phyloP scores from a whole-genome alignment of 805 yeast genomes.

The Torulaspora maleeae region DNA sequence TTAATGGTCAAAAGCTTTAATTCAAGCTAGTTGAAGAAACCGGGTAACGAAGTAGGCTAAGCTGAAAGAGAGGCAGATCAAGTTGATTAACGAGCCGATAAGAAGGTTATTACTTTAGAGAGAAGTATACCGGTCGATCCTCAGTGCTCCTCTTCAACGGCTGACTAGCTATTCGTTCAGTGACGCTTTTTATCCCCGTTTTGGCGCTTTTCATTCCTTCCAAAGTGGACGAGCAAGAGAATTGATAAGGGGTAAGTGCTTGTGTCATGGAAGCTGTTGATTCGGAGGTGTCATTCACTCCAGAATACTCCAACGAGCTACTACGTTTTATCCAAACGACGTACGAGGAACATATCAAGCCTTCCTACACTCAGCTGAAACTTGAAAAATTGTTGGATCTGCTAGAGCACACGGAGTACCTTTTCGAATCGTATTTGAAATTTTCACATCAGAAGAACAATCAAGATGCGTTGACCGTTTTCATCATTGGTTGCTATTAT shows the following conservation, averaged over 20 bases:
- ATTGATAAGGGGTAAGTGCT: not conserved
- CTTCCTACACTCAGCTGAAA: constrained; percentile 31
- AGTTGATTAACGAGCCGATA: not conserved
- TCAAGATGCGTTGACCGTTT: constrained; percentile 34
- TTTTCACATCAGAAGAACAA: constrained; percentile 16
- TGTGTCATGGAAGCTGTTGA: not conserved
- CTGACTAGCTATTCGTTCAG: too few species aligned
- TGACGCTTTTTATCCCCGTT: too few species aligned
- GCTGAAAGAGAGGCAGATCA: not conserved
- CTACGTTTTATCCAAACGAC: constrained; percentile 28
- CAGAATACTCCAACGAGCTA: constrained; percentile 40
- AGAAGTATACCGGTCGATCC: not conserved
- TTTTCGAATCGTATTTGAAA: constrained; percentile 33
- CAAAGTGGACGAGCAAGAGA: not conserved
- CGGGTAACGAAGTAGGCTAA: not conserved
- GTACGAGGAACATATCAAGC: constrained; percentile 36
- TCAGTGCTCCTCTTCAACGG: too few species aligned
- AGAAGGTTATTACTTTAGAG: not conserved
- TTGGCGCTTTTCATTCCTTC: not conserved
- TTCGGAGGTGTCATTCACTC: constrained; percentile 30
- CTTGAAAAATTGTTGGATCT: constrained; percentile 37
- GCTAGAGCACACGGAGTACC: constrained; percentile 36
- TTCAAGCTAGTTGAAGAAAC: not conserved
- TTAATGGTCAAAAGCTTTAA: not conserved
- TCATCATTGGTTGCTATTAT: constrained; percentile 38